Evolutionary conservation across 176 grass and related monocot genomes (phyloP).

Genomic region (Aegilops bicornis): DNA sequence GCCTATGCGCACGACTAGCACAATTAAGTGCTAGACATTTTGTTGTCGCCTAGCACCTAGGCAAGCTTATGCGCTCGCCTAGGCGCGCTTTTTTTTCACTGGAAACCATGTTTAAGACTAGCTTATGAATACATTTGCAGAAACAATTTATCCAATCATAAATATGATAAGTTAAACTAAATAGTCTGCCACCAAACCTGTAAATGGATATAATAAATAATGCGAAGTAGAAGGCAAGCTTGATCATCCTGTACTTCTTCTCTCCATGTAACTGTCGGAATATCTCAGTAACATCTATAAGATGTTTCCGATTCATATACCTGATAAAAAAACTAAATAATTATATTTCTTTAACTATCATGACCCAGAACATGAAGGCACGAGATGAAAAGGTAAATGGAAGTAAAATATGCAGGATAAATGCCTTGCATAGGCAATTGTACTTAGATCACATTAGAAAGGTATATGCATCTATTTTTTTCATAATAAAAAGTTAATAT

Average conservation of each 20-base stretch:
- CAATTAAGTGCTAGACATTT: too few relatives aligned
- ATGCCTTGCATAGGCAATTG: neutral
- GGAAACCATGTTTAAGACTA: conserved; percentile 16
- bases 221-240: conserved; percentile 81
- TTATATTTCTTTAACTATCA: neutral
- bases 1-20: too few relatives aligned
- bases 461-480: conserved; percentile 12
- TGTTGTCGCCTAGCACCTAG: too few relatives aligned
- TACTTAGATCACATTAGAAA: neutral
- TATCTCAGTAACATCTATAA: conserved; percentile 97
- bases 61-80: too few relatives aligned
- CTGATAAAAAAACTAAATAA: conserved; percentile 35
- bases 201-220: conserved; percentile 96
- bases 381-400: neutral
- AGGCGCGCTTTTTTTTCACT: too few relatives aligned
- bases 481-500: neutral
- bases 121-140: conserved; percentile 6
- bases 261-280: conserved; percentile 66
- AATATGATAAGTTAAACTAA: conserved; percentile 12
- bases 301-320: conserved; percentile 70
- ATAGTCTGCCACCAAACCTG: conserved; percentile 53
- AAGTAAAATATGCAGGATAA: neutral
- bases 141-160: conserved; percentile 5
- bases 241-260: conserved; percentile 93
- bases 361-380: neutral